These are phyloP conservation scores for Chalciporus pseudorubinellus DNA, from an alignment of 768 basidiomycete species.

Conservation along the genomic window DNA sequence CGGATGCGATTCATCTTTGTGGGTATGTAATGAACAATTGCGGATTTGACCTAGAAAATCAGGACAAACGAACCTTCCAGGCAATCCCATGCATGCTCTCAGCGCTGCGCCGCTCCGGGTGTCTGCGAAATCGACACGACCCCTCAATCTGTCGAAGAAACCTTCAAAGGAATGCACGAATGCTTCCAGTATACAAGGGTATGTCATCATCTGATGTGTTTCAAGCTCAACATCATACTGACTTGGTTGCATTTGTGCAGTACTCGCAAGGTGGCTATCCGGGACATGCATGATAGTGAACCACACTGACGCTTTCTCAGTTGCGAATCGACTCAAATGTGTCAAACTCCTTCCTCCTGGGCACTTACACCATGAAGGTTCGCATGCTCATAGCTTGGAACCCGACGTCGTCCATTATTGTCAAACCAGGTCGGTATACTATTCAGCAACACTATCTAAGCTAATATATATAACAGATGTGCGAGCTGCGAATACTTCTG, in stretches of 20 bases:
- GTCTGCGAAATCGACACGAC: constrained; percentile 56
- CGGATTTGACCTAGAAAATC: not conserved
- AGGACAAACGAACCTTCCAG: constrained; percentile 7
- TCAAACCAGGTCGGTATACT: constrained; percentile 38
- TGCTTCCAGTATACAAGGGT: constrained; percentile 66
- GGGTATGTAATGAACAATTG: constrained; percentile 37
- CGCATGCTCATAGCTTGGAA: constrained; percentile 48
- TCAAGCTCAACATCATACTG: not conserved
- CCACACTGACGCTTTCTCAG: constrained; percentile 24
- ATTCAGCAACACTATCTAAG: not conserved
- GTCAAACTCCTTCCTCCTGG: constrained; percentile 45
- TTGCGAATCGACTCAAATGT: constrained; percentile 51
- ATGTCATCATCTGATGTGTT: not conserved
- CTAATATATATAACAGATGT: constrained; percentile 38
- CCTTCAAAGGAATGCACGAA: constrained; percentile 57
- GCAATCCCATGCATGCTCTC: constrained; percentile 49
- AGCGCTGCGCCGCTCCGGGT: constrained; percentile 44
- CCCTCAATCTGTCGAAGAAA: constrained; percentile 57
- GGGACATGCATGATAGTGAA: not conserved
- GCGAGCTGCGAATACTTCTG: constrained; percentile 57
- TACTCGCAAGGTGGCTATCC: constrained; percentile 47
- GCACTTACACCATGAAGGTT: constrained; percentile 41
- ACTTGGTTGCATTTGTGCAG: constrained; percentile 27
- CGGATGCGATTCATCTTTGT: constrained; percentile 49
- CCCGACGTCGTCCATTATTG: constrained; percentile 49